These are phyloP conservation scores for Cucurbitaria berberidis DNA, from an alignment of 2,329 filamentous ascomycete species.

Conservation along the genomic window DNA sequence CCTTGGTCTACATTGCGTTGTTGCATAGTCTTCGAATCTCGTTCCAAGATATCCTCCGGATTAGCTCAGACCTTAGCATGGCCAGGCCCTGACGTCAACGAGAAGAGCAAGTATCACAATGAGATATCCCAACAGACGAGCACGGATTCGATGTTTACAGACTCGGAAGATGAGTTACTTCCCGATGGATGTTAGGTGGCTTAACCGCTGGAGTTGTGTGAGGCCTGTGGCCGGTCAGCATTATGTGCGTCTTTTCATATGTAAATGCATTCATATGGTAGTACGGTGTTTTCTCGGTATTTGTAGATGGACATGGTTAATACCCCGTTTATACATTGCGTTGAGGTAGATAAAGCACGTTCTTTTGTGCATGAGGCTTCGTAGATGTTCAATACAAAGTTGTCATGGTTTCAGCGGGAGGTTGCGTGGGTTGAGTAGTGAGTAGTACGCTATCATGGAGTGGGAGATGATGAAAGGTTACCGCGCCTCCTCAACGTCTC, in stretches of 20 bases:
- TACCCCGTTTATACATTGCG: background rate
- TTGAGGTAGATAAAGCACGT: background rate
- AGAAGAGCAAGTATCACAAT: constrained; percentile 3
- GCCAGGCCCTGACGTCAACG: background rate
- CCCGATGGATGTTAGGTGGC: background rate
- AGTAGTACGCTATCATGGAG: too few species aligned
- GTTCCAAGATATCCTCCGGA: background rate
- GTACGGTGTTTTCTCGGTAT: background rate
- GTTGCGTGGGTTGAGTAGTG: background rate
- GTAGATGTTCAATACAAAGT: background rate
- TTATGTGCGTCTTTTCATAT: background rate
- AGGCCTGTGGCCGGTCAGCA: background rate
- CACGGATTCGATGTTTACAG: background rate
- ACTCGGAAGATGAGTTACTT: background rate
- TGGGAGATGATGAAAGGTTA: too few species aligned
- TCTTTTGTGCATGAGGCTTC: background rate
- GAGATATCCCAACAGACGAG: background rate
- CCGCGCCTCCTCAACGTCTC: too few species aligned
- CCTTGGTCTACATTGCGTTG: background rate
- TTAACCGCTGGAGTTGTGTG: background rate
- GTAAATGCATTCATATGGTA: background rate
- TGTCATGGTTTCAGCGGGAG: background rate
- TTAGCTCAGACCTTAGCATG: background rate
- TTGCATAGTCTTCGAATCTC: background rate
- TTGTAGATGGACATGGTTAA: background rate